Base-by-base conservation (phyloP, 2,329 filamentous ascomycete genomes). In the Pleomassaria siparia region DNA sequence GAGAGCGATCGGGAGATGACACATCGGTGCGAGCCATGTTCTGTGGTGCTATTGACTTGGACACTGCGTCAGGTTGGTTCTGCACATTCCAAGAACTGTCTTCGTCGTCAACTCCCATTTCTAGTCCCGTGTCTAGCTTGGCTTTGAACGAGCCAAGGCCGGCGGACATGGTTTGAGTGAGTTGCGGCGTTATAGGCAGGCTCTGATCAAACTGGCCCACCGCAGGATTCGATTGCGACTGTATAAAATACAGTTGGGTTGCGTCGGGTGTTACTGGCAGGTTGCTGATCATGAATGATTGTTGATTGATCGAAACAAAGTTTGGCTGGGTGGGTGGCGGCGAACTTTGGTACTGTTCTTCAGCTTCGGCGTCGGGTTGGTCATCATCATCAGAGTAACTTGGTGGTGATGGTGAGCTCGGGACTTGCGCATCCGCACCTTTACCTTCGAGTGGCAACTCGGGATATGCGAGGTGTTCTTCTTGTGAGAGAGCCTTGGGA, bases 131-230 rank as follows among this genome's bases (percentile, higher is more conserved):
- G 2, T 55, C 49, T 6, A 66, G 58, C 15, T 69, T 52, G 41
- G 30, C 29, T 2, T 20, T 21, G 13, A 55, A 51, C 1, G 60
- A 58, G n/a, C 28, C 53, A 0, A 59, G 40, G 8, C 47, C 55
- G 4, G 53, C 30, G 26, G 58, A 62, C 2, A 57, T 65, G 11
- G 39, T 46, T 50, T 74, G 71, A 0, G 72, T 74, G 21, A 69
- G 61, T 40, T 70, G 63, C 5, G 73, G 71, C 7, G 68, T 73
- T 18, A 67, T 56, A 8, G 67, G 68, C 6, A 71, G 37, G 22
- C 25, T 58, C 15, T 63, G 58, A 22, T 59, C 56, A 11, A 55
- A 43, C 24, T 62, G 54, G 3, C 3, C 33, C 20, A 12, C 29
- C 5, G 8, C 24, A 2, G 47, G 40, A 9, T 51, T 51, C 13